Conservation (phyloP, 495 filamentous ascomycete species). For the Geoglossum glabrum region DNA sequence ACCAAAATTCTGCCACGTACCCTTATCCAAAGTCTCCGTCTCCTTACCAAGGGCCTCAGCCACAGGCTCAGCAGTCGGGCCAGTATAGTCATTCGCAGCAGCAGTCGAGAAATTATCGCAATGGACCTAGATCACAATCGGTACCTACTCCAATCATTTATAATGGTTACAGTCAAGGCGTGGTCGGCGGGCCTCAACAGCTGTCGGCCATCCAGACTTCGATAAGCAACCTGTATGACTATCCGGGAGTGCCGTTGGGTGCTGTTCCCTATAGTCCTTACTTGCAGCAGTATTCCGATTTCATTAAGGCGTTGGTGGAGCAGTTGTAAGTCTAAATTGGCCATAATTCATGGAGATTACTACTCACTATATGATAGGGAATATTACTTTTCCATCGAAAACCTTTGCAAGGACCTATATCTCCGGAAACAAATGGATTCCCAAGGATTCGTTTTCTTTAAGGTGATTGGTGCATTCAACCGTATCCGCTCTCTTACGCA, state of each 20-base stretch:
- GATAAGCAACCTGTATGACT: conserved; percentile 33
- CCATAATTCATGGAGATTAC: neutral
- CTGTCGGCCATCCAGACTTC: conserved; percentile 20
- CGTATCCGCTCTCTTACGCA: conserved; percentile 58
- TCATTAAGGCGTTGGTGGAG: conserved; percentile 33
- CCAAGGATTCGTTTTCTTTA: conserved; percentile 71
- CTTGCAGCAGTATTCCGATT: conserved; percentile 32
- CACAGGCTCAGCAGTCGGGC: conserved; percentile 3
- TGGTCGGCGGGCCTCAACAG: conserved; percentile 11
- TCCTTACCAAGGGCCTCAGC: neutral
- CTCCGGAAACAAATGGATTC: conserved; percentile 83
- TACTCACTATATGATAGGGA: conserved; percentile 27
- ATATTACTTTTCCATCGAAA: conserved; percentile 94
- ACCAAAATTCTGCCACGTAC: conserved; percentile 9
- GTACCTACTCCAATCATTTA: conserved; percentile 22
- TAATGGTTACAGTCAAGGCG: conserved; percentile 15
- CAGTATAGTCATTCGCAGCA: neutral
- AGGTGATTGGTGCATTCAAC: conserved; percentile 61
- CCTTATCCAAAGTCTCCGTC: conserved; percentile 1
- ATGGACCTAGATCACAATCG: conserved; percentile 28
- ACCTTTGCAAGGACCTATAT: conserved; percentile 85
- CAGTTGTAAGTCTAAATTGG: conserved; percentile 38
- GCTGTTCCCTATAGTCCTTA: conserved; percentile 42
- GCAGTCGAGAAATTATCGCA: conserved; percentile 1
- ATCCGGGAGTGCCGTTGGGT: conserved; percentile 22